Evolutionary conservation across 2,329 filamentous ascomycete genomes (phyloP), one percentile per base, ranked within the genome.

Genomic region (Aureobasidium sp.): DNA sequence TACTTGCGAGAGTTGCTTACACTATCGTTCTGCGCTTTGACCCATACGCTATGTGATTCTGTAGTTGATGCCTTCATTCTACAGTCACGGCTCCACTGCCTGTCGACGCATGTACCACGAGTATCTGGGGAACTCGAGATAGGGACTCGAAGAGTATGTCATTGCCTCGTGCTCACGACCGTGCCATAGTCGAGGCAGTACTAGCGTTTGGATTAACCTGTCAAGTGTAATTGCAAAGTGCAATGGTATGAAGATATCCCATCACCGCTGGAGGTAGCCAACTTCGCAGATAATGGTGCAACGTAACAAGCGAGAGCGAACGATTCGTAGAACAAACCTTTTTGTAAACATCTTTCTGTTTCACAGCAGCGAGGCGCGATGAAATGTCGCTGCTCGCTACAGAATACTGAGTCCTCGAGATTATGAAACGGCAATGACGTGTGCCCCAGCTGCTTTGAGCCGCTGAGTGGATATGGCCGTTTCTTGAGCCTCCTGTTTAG

Each of bases 361-460:
- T 10, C 42, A 59, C 41, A 13, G 34, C 44, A 59, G 32, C 20
- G 20, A 48, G 32, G 55, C 42, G 32, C n/a, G 42, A 59, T 29
- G 39, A 32, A 17, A 59, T 57, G 39, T 57, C 39, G 17, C 39
- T 57, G 15, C 23, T 41, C 12, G 13, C 2, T 10, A 34, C 17
- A 34, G 8, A 23, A 55, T 17, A 32, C 6, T 5, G 17, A 57
- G 53, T 41, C 53, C 53, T 57, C 39, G 12, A 57, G 5, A 32
- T 46, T 36, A 23, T 60, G 57, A 60, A 60, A 60, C 57, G 46
- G 57, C 36, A 44, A 60, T 60, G 57, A 60, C 46, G 57, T 46
- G 51, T 34, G 36, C 20, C 7, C 51, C 34, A 60, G 44, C 44
- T 60, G 36, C 26, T 34, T 51, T 32, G 36, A 23, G 23, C 46